Evolutionary conservation across 176 grass and related monocot genomes (phyloP), one percentile per base, ranked within the genome.

Genomic region (Carex kokanica): DNA sequence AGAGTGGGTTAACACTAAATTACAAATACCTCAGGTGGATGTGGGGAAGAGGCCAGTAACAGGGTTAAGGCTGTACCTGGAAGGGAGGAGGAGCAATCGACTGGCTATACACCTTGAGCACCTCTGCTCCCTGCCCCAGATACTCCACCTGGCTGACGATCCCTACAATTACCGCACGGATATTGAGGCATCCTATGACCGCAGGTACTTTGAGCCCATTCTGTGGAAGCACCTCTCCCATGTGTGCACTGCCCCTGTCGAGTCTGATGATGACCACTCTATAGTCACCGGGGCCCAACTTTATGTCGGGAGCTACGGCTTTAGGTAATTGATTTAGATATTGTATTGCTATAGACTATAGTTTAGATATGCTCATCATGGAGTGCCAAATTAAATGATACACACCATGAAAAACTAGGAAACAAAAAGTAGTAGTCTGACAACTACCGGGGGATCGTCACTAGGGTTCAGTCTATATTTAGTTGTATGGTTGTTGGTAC

Each of bases 81-180:
- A 98, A 93, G 96, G 96, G 68, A 95, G 91, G 72, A 91, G 92
- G 79, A 98, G 93, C 83, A 98, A 95, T 86, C 89, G 87, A 87
- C 84, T 98, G 83, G 96, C 96, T 43, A 90, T 98, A 83, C 96
- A 98, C 84, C 82, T 98, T 15, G 93, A 98, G 72, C 93, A 98
- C 85, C 89, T 98, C 9, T 98, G 89, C 64, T 95, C 96, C 71
- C 89, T 95, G 83, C 95, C 95, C 24, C 96, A 91, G 77, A 95
- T 93, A 29, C 79, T 98, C 67, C 87, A 95, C 69, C 91, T 95
- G 11, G 69, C 86, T 52, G 93, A 98, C 0, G 88, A 88, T 24
- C 89, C 92, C 57, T 87, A 85, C 68, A 94, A 87, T 40, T 69
- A 60, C 20, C 83, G 27, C 80, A 82, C 83, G 11, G 80, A 82